Percentiles rank a stretch among this genome's conserved stretches.
These are phyloP conservation scores for Mucor racemosus DNA, from an alignment of 371 early-diverging fungal species.

Conservation along the genomic window DNA sequence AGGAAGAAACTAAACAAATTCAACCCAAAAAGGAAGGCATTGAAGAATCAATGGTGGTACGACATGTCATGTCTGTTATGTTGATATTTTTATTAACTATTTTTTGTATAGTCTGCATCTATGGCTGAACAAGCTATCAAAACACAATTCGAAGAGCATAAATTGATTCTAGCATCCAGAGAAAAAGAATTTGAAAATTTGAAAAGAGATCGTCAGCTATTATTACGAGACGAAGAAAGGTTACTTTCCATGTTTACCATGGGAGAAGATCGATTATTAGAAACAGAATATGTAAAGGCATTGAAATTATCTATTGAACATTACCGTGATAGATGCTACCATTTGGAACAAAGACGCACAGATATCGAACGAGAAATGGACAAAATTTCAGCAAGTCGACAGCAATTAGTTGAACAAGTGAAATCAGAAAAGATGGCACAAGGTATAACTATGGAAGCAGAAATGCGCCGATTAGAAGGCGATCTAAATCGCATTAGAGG, in stretches of 20 bases:
- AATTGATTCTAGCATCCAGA: constrained; percentile 60
- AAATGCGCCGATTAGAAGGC: constrained; percentile 71
- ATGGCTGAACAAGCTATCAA: constrained; percentile 33
- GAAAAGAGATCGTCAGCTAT: constrained; percentile 65
- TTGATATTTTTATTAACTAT: background rate
- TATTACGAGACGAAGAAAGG: constrained; percentile 60
- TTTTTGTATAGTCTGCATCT: constrained; percentile 3
- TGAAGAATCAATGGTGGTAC: constrained; percentile 3
- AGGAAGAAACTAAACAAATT: constrained; percentile 12
- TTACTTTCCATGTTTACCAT: constrained; percentile 39
- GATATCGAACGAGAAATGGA: constrained; percentile 31
- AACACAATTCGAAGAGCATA: constrained; percentile 42
- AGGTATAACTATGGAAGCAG: constrained; percentile 56
- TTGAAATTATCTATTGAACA: constrained; percentile 65
- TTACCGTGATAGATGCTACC: constrained; percentile 36
- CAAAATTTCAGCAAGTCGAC: constrained; percentile 20
- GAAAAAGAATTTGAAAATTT: constrained; percentile 76
- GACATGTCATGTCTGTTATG: background rate
- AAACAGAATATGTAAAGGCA: constrained; percentile 49
- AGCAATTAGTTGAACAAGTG: constrained; percentile 30
- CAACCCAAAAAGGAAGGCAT: constrained; percentile 6
- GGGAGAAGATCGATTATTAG: constrained; percentile 61
- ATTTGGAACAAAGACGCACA: constrained; percentile 35
- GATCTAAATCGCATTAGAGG: constrained; percentile 81
- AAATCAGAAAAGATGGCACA: constrained; percentile 27